Conservation (phyloP, 2,329 filamentous ascomycete genomes). For the Orbilia quercus region DNA sequence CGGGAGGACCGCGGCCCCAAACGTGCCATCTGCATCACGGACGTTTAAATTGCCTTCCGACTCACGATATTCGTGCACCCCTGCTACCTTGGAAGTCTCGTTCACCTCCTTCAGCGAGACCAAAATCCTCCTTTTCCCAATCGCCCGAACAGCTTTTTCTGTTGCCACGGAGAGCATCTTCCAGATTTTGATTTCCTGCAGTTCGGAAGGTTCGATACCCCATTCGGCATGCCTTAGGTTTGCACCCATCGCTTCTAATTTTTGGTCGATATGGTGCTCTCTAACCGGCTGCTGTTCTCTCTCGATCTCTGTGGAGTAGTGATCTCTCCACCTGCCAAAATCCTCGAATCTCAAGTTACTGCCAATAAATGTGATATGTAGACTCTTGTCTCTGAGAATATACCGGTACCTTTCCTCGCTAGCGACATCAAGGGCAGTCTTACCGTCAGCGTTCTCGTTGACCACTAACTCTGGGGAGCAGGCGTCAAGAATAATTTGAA, state of each 20-base stretch:
- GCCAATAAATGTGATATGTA: no score
- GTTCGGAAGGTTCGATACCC: not conserved
- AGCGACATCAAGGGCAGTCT: conserved; percentile 56
- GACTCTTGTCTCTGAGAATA: not conserved
- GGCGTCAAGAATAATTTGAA: conserved; percentile 54
- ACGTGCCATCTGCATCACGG: no score
- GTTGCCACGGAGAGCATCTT: not conserved
- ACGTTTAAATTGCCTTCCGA: no score
- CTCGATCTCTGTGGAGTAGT: no score
- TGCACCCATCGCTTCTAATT: not conserved
- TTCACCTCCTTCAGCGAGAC: conserved; percentile 26
- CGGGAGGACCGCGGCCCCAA: no score
- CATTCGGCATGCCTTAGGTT: not conserved
- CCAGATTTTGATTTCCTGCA: conserved; percentile 4
- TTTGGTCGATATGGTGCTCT: no score
- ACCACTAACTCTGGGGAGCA: conserved; percentile 59
- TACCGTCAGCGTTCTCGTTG: conserved; percentile 58
- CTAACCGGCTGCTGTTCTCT: no score
- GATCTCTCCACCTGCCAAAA: no score
- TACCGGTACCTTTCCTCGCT: conserved; percentile 1
- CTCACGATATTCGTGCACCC: not conserved
- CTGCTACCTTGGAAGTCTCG: not conserved
- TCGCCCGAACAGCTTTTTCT: not conserved
- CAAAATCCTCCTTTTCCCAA: conserved; percentile 11
- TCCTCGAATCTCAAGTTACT: not conserved